Evolutionary conservation across 306 rosid genomes (phyloP), one percentile per base, ranked within the genome.

Genomic region (Cucumis melo): DNA sequence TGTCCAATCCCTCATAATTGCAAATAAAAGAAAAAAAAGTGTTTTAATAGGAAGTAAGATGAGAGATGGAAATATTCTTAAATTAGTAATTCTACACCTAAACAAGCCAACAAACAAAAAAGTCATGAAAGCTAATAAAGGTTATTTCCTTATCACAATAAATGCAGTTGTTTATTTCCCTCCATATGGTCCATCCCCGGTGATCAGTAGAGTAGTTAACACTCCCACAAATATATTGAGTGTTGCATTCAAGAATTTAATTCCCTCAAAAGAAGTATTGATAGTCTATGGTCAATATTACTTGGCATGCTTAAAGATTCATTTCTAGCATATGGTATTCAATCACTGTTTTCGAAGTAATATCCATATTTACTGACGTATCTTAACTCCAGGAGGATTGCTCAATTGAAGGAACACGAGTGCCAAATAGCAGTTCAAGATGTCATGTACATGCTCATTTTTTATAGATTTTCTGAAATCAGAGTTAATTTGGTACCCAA

Each of bases 401-500:
- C 99, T 44, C 86, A 82, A 78, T 60, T 90, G 65, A 95, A 95
- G 86, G 99, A 92, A 88, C 87, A 88, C 17, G 91, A 92, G 78
- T 90, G 95, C 66, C 86, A 89, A 85, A 48, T 80, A 79, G 92
- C 91, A 39, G 91, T 92, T 48, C 89, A 95, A 87, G 99, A 95
- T 83, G 86, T 95, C 76, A 88, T 95, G 98, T 90, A 84, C 81
- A 81, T 95, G 79, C 77, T 92, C 77, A 83, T 95, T 44, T 87
- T 85, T 81, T 80, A 84, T 84, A 90, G 89, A 78, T 95, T 95
- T 80, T 92, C 99, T 9, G 99, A 95, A 82, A 88, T 95, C 70
- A 84, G 89, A 80, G 98, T 92, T 56, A 90, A 84, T 70, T 76
- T 95, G 87, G 90, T 92, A 80, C 98, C 99, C 53, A 92, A 83